Evolutionary conservation across 768 basidiomycete species (phyloP), one percentile per base, ranked within the genome.

Genomic region (Kwoniella mangroviensis): DNA sequence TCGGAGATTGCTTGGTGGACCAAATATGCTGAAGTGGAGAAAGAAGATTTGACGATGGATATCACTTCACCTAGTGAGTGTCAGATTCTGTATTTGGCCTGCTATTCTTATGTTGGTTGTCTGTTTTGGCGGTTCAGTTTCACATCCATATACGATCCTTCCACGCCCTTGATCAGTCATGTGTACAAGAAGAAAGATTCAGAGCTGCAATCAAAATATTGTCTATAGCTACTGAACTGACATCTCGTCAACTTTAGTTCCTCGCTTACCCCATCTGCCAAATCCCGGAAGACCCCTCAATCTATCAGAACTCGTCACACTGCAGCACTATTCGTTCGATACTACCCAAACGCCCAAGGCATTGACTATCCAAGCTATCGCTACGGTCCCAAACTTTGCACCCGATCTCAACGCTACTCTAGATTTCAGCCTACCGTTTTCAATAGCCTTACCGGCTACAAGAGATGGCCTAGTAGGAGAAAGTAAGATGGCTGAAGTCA

Each of bases 11-110:
- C 56, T 34, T 79, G 81, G 71, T 75, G 75, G 77, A 52, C 73
- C 6, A 75, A 70, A 42, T 79, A 68, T 62, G 63, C 73, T 10
- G 58, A 69, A 10, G 54, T 65, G 12, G 73, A 69, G 65, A 75
- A 80, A 67, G 67, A 77, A 43, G 71, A 76, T 56, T 26, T 84
- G 6, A 43, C 12, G 0, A 43, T 81, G 26, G 72, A 73, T 5
- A 55, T 82, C 12, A 21, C 61, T 0, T 42, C 83, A 21, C 75
- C 77, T 4, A 65, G 83, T 84, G 66, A 82, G 83, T 82, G 9
- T 40, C 59, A 15, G 19, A 22, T 51, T 12, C 53, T 41, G 45
- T 49, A 19, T 9, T 40, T 12, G 9, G 15, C 11, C 55, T 43
- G 59, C 54, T 6, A 21, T 61, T 28, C 52, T 69, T 42, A 53